Evolutionary conservation across 495 filamentous ascomycete species (phyloP), one percentile per base, ranked within the genome.

Genomic region (Penicillium maclennaniae): DNA sequence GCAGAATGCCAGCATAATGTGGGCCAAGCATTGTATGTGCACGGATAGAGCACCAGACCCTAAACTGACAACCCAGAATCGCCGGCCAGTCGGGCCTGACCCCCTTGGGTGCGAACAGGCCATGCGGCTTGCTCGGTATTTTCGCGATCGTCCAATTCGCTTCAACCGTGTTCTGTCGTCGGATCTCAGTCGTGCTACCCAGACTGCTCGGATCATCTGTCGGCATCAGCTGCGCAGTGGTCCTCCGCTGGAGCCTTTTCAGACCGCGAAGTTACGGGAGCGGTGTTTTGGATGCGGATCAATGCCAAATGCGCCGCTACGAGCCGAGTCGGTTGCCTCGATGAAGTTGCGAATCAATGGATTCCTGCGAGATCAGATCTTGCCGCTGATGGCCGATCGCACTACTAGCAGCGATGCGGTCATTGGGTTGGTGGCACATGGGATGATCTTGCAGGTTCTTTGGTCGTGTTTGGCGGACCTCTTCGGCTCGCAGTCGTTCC

Each of bases 1-100:
- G 89, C 86, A 59, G 89, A 95, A 69, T 92, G 90, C 7, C 84
- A 91, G 45, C 86, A 92, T 71, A 95, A 95, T 69, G 83, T 92
- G 47, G 86, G 86, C 44, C 76, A 82, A 46, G 65, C 86, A 49
- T 88, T 87, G 88, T 92, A 78, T 53, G 83, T 43, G 25, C 26
- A 39, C 50, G 44, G 44, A 53, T 34, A 14, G 38, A 40, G 38
- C 38, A 16, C n/a, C 38, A 38, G 21, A 39, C 17, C 25, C 3
- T 26, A 47, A 1, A 47, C 45, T 55, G 19, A 47, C 46, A 6
- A 15, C 12, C 3, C 68, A 91, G 87, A 67, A 87, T 88, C 60
- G 87, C 79, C 42, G 83, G 77, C 62, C 86, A 92, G 66, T 90
- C 89, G 7, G 70, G 80, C 14, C 77, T 95, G 34, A 92, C 90